Conservation (phyloP, 108 stramenopile species). For the Cylindrotheca fusiformis region DNA sequence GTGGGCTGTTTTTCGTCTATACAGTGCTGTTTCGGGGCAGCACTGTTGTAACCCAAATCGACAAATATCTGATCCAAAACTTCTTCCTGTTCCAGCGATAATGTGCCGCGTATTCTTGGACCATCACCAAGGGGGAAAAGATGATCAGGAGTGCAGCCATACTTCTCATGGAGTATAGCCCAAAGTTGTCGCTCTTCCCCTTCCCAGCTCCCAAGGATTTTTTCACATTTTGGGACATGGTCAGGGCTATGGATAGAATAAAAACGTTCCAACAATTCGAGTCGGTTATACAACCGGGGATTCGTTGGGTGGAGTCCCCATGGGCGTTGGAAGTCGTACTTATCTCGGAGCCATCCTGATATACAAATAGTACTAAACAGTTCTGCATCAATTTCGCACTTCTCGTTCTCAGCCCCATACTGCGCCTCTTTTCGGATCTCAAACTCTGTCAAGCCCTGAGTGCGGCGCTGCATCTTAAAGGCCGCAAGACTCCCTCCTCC, state of each 20-base stretch:
- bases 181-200: constrained; percentile 74
- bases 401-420: constrained; percentile 1
- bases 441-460: constrained; percentile 82
- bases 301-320: constrained; percentile 80
- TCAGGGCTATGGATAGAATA: constrained; percentile 75
- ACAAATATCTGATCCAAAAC: constrained; percentile 57
- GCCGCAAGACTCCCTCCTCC: constrained; percentile 81
- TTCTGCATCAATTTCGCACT: constrained; percentile 53
- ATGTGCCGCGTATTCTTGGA: constrained; percentile 38
- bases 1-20: constrained; percentile 13
- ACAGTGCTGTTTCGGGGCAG: constrained; percentile 14
- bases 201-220: constrained; percentile 72
- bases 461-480: constrained; percentile 81
- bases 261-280: constrained; percentile 73
- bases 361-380: constrained; percentile 75
- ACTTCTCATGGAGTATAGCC: constrained; percentile 64
- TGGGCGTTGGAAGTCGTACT: constrained; percentile 78
- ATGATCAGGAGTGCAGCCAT: constrained; percentile 75
- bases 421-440: constrained; percentile 40
- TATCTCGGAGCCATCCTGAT: constrained; percentile 81
- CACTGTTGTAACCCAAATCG: constrained; percentile 61
- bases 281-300: constrained; percentile 57
- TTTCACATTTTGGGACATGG: constrained; percentile 55
- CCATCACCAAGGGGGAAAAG: constrained; percentile 53
- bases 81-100: constrained; percentile 75